A percentile compares a stretch with the other conserved stretches of the same genome.
Conservation (phyloP, 805 yeast genomes). For the Pichia cephalocereana region DNA sequence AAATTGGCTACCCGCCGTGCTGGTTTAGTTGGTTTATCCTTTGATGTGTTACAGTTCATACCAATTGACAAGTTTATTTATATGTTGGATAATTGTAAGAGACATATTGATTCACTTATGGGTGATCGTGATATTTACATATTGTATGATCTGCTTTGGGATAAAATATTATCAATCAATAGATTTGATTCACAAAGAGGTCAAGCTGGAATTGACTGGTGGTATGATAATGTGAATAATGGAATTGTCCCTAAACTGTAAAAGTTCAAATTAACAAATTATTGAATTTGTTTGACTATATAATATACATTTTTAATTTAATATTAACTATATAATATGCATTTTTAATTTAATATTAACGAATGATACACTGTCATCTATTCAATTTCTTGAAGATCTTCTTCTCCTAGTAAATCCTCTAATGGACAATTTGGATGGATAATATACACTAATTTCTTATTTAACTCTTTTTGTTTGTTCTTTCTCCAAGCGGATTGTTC, state of each 20-base stretch:
- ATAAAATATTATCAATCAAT: conserved; percentile 37
- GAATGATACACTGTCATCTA: background rate
- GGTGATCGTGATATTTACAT: conserved; percentile 28
- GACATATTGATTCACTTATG: conserved; percentile 22
- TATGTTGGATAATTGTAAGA: conserved; percentile 42
- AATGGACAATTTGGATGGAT: conserved; percentile 81
- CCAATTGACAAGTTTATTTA: conserved; percentile 31
- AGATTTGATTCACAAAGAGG: conserved; percentile 50
- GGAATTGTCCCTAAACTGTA: conserved; percentile 9
- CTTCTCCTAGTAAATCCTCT: conserved; percentile 49
- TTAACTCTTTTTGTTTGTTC: conserved; percentile 15
- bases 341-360: background rate
- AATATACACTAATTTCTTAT: conserved; percentile 35
- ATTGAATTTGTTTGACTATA: background rate
- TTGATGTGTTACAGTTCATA: conserved; percentile 45
- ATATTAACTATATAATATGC: background rate
- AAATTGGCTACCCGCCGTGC: conserved; percentile 27
- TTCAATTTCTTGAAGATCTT: conserved; percentile 5
- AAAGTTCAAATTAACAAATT: background rate
- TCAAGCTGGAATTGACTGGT: conserved; percentile 49
- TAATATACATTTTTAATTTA: background rate
- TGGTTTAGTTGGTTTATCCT: conserved; percentile 36
- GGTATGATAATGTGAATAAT: conserved; percentile 38
- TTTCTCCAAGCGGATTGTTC: conserved; percentile 11
- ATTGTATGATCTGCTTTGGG: conserved; percentile 40